Conservation (phyloP, 2,329 filamentous ascomycete genomes). For the Rasamsonia emersonii region DNA sequence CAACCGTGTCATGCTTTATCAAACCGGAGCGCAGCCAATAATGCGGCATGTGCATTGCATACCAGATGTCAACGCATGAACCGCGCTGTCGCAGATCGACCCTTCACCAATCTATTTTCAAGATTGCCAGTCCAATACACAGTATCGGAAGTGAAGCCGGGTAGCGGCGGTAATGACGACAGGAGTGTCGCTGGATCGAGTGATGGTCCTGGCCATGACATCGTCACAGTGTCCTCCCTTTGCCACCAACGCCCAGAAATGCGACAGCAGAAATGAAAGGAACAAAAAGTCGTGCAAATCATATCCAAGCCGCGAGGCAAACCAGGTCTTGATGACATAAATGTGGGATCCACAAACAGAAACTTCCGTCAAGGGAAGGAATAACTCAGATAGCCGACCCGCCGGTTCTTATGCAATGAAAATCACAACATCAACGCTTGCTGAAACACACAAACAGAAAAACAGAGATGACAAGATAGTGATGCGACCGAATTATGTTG, state of each 20-base stretch:
- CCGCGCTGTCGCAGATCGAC: slow-evolving; percentile 10
- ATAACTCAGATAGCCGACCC: slow-evolving; percentile 38
- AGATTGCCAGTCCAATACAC: slow-evolving; percentile 31
- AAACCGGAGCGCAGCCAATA: slow-evolving; percentile 5
- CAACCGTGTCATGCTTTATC: slow-evolving; percentile 8
- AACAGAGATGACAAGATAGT: slow-evolving; percentile 29
- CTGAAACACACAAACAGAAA: slow-evolving; percentile 36
- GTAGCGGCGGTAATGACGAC: slow-evolving; percentile 25
- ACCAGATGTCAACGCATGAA: slow-evolving; percentile 12
- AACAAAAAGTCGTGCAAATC: slow-evolving; percentile 30
- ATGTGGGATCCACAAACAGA: slow-evolving; percentile 31
- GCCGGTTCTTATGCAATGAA: slow-evolving; percentile 38
- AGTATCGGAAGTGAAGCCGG: slow-evolving; percentile 32
- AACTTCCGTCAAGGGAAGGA: slow-evolving; percentile 26
- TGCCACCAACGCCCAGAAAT: slow-evolving; percentile 12
- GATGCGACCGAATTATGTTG: slow-evolving; percentile 31
- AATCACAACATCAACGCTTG: slow-evolving; percentile 42
- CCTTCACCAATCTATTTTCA: slow-evolving; percentile 10
- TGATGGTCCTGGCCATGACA: slow-evolving; percentile 13
- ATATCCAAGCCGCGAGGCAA: slow-evolving; percentile 41
- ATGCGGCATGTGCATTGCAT: slow-evolving; percentile 10
- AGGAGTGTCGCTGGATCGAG: slow-evolving; percentile 7
- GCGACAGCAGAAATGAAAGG: slow-evolving; percentile 25
- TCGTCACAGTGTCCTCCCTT: slow-evolving; percentile 5
- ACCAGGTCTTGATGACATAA: slow-evolving; percentile 42